Conservation (phyloP, 1,284 basidiomycete genomes). For the Melampsora occidentalis region DNA sequence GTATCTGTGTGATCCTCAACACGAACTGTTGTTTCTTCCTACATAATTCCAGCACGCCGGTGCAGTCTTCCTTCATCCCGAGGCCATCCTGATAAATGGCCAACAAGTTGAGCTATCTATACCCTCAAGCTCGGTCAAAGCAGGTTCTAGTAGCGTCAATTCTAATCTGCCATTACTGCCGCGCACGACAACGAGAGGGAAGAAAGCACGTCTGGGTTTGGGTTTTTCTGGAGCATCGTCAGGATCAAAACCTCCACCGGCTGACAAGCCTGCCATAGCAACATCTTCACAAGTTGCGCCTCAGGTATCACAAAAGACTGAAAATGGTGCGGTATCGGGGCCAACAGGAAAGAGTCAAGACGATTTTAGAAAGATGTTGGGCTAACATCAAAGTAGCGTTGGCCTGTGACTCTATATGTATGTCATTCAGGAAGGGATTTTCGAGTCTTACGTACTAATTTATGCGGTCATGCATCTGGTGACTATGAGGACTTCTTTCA, state of each 20-base stretch:
- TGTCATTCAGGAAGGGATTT: too few species aligned
- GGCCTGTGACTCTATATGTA: too few species aligned
- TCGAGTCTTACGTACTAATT: too few species aligned
- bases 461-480: too few species aligned
- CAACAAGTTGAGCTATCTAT: conserved; percentile 31
- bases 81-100: conserved; percentile 20
- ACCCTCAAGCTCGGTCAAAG: conserved; percentile 14
- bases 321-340: neutral
- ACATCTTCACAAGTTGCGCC: neutral
- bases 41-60: conserved; percentile 21
- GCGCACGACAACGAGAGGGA: conserved; percentile 22
- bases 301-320: too few species aligned
- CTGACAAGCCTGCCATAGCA: neutral
- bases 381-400: conserved; percentile 32
- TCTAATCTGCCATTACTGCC: conserved; percentile 35
- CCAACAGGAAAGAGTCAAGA: conserved; percentile 63
- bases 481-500: too few species aligned
- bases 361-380: conserved; percentile 73
- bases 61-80: conserved; percentile 30
- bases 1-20: neutral
- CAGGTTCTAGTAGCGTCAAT: neutral
- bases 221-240: conserved; percentile 12
- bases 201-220: conserved; percentile 37
- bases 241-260: conserved; percentile 4
- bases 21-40: neutral